Evolutionary conservation across 768 basidiomycete genomes (phyloP), one percentile per base, ranked within the genome.

Genomic region (Tephrocybe sp.): DNA sequence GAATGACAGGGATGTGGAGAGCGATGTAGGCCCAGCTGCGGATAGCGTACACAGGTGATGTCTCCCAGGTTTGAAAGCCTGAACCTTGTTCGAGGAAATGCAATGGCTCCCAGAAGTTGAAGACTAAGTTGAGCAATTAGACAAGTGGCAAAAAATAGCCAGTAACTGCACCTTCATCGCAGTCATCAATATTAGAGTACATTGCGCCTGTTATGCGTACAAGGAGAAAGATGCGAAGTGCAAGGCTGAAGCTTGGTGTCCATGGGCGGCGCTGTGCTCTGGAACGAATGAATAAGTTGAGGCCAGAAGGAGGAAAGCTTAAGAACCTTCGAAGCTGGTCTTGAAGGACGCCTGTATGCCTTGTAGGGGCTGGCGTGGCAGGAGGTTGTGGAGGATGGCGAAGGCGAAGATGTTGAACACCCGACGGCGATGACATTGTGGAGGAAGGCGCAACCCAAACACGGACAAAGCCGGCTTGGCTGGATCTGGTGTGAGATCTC

Each of bases 41-140:
- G 56, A 99, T 84, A n/a, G 94, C 84, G 64, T 86, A 97, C 46
- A 78, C 72, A 10, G 97, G 94, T 8, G 94, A 89, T 5, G 91
- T 82, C 65, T 99, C 97, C 97, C 97, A 99, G 0, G 97, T 98
- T 69, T 98, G 96, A 68, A 99, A 98, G 7, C 90, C 97, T 53
- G 84, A 76, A 20, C 92, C 92, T 50, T 84, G 73, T 52, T 86
- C 82, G 50, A 97, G 75, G 63, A 94, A 95, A 70, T 99, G 97
- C 13, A 99, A 72, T 16, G 97, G 97, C 64, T 98, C 97, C 92
- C 92, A 98, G 68, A 97, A 99, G 70, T 99, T 99, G 79, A 85
- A 99, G 11, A 97, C 97, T 99, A 47, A 26, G 3, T 26, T 11
- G 17, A 45, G 45, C 20, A 22, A 54, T 46, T 12, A 48, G 45